Evolutionary conservation across 352 stramenopile species (phyloP).

Genomic region (Globisporangium camurandrum): DNA sequence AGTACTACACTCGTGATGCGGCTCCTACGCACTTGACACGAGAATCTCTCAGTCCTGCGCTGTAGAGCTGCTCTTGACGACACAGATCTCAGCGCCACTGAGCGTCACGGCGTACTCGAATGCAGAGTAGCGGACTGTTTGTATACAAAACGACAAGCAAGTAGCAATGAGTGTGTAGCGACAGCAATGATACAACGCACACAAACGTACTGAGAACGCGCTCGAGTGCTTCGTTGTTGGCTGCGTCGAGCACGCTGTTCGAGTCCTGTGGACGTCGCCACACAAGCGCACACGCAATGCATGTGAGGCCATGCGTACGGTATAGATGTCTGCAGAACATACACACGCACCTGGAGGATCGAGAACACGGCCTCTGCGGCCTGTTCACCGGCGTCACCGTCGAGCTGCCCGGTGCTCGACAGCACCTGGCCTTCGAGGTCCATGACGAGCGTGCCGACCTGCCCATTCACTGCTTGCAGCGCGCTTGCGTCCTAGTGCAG

Average conservation of each 20-base stretch:
- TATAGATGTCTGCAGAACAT: background rate
- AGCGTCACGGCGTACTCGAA: constrained; percentile 68
- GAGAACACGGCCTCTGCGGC: constrained; percentile 54
- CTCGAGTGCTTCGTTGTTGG: constrained; percentile 53
- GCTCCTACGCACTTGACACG: too few species aligned
- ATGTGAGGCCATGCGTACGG: background rate
- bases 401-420: constrained; percentile 52
- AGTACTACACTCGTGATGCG: too few species aligned
- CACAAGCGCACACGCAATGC: background rate
- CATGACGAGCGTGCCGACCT: constrained; percentile 59
- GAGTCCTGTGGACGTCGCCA: constrained; percentile 28
- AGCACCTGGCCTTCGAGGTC: constrained; percentile 51
- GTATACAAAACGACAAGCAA: constrained; percentile 2
- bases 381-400: constrained; percentile 36
- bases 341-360: constrained; percentile 36
- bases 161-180: background rate
- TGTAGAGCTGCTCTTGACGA: constrained; percentile 51
- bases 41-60: constrained; percentile 12
- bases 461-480: constrained; percentile 34
- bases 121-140: constrained; percentile 50
- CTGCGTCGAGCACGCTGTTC: constrained; percentile 39
- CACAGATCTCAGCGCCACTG: constrained; percentile 53
- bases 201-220: constrained; percentile 41
- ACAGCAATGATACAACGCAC: background rate
- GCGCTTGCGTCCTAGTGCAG: constrained; percentile 37